Evolutionary conservation across 2,329 filamentous ascomycete species (phyloP).

Genomic region (Epichloe sp.): DNA sequence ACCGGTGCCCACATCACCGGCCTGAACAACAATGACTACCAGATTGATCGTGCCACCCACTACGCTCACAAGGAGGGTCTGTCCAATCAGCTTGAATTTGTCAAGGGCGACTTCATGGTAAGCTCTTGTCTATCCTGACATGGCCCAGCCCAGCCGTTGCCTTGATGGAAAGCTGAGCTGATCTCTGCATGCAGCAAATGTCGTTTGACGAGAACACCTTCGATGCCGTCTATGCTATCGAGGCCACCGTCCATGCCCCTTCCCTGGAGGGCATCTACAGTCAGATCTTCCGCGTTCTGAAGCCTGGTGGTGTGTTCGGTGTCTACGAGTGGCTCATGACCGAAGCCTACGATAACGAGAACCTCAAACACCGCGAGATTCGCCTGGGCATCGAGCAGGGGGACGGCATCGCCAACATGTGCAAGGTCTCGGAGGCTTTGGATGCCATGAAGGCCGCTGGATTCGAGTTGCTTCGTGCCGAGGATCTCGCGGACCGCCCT

Average conservation of each 20-base stretch:
- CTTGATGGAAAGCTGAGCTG: background rate
- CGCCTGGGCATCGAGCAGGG: constrained; percentile 86
- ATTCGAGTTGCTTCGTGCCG: constrained; percentile 70
- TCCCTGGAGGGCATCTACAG: constrained; percentile 83
- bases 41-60: constrained; percentile 81
- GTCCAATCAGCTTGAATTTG: constrained; percentile 65
- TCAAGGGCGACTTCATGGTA: constrained; percentile 95
- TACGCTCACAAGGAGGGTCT: constrained; percentile 77
- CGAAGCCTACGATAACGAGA: constrained; percentile 80
- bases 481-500: constrained; percentile 70
- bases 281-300: constrained; percentile 88
- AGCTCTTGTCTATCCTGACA: background rate
- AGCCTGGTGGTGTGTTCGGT: constrained; percentile 89
- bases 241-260: constrained; percentile 91
- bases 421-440: constrained; percentile 68
- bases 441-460: constrained; percentile 76
- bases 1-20: constrained; percentile 79
- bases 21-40: constrained; percentile 98
- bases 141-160: background rate
- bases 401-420: constrained; percentile 97
- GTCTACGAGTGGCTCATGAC: constrained; percentile 99
- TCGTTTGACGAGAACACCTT: constrained; percentile 83
- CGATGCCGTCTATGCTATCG: constrained; percentile 92
- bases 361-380: constrained; percentile 76
- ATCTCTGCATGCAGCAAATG: constrained; percentile 47